phyloP scores from a whole-genome alignment of 208 protist genomes.

The Ichthyophonus hoferi region DNA sequence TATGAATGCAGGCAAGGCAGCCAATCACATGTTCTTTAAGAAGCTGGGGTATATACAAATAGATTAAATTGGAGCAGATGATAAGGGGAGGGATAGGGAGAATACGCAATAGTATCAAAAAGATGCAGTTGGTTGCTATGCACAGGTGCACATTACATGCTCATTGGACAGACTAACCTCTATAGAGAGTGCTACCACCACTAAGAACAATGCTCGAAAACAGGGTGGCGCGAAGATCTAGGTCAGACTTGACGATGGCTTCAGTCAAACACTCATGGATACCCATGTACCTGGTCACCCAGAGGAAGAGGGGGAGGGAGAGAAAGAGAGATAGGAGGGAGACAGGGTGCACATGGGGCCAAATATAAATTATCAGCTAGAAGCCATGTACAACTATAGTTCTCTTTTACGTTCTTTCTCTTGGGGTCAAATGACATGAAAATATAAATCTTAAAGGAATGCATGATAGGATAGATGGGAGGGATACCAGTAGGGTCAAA shows the following conservation, averaged over 20 bases:
- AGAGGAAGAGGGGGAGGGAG: constrained; percentile 85
- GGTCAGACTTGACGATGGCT: constrained; percentile 84
- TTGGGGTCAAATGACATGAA: constrained; percentile 45
- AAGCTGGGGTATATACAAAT: too few relatives aligned
- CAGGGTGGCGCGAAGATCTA: constrained; percentile 81
- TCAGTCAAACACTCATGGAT: constrained; percentile 88
- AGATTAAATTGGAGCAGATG: too few relatives aligned
- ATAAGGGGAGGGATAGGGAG: too few relatives aligned
- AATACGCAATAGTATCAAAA: too few relatives aligned
- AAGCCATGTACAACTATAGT: too few relatives aligned
- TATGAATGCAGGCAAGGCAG: too few relatives aligned
- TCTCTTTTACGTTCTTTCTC: too few relatives aligned
- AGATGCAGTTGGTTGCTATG: too few relatives aligned
- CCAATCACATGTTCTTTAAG: too few relatives aligned
- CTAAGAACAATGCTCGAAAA: constrained; percentile 91
- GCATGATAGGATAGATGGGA: not conserved
- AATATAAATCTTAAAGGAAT: not conserved
- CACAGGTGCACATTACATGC: too few relatives aligned
- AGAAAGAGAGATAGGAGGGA: constrained; percentile 84
- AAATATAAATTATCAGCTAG: too few relatives aligned
- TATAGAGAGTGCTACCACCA: constrained; percentile 28
- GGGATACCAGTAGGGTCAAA: not conserved
- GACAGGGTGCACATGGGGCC: not conserved
- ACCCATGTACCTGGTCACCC: constrained; percentile 69
- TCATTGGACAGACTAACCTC: not conserved